A percentile compares a stretch with the other conserved stretches of the same genome.
Evolutionary conservation across 116 monocot species (phyloP).

Genomic region (Dioscorea cayenensis): DNA sequence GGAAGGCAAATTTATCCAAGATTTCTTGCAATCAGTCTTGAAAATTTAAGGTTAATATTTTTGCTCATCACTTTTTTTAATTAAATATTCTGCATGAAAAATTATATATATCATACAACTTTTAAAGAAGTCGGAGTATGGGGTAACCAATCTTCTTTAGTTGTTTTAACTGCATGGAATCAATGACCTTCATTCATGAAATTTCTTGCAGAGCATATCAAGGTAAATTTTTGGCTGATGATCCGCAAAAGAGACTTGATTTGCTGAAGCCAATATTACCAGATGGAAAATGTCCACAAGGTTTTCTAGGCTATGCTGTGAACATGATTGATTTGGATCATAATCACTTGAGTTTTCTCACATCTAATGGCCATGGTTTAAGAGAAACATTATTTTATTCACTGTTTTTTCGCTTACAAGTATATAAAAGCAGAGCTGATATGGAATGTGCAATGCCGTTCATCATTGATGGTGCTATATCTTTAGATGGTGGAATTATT

Average conservation of each 20-base stretch:
- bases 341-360: conserved; percentile 51
- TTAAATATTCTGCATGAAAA: background rate
- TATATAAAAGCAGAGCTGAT: conserved; percentile 59
- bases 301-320: conserved; percentile 84
- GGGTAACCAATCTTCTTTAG: background rate
- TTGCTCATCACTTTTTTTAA: background rate
- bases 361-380: conserved; percentile 63
- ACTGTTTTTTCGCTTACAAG: conserved; percentile 76
- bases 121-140: background rate
- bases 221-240: conserved; percentile 63
- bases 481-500: conserved; percentile 86
- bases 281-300: conserved; percentile 55
- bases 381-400: conserved; percentile 84
- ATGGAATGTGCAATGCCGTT: conserved; percentile 68
- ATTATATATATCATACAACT: background rate
- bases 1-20: conserved; percentile 58
- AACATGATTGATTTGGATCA: conserved; percentile 77
- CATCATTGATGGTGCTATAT: conserved; percentile 78
- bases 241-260: conserved; percentile 69
- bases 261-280: conserved; percentile 68
- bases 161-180: too few species aligned
- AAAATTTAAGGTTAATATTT: conserved; percentile 58
- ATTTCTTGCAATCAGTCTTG: conserved; percentile 73
- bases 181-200: too few species aligned
- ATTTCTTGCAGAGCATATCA: conserved; percentile 52